Conservation (phyloP, 176 grass and related monocot genomes). For the Lolium rigidum region DNA sequence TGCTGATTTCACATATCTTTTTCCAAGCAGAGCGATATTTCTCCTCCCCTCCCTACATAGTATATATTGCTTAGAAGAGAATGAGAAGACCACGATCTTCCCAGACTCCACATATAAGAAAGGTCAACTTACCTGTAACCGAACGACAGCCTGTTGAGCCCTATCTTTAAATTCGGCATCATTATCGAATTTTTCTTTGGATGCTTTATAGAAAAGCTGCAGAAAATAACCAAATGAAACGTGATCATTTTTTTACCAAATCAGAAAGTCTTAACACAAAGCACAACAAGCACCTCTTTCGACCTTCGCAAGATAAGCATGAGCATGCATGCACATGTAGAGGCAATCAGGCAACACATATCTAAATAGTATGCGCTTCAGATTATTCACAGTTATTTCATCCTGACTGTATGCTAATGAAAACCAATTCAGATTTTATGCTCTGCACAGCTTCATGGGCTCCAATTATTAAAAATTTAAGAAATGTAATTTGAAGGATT, state of each 20-base stretch:
- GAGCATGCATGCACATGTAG: not conserved
- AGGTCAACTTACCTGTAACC: constrained; percentile 59
- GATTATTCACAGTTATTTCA: not conserved
- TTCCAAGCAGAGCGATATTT: constrained; percentile 86
- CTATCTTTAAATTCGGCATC: constrained; percentile 76
- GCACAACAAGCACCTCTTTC: not conserved
- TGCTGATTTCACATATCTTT: constrained; percentile 95
- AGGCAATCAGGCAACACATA: not conserved
- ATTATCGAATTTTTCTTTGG: constrained; percentile 84
- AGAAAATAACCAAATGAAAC: constrained; percentile 25
- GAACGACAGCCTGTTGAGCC: constrained; percentile 92
- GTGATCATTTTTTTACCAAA: not conserved
- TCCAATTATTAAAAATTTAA: not conserved
- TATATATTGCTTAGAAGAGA: constrained; percentile 39
- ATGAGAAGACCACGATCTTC: constrained; percentile 16
- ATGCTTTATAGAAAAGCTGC: constrained; percentile 87
- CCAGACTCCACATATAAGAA: constrained; percentile 38
- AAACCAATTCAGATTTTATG: not conserved
- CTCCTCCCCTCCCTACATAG: constrained; percentile 74
- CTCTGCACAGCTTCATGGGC: too few species aligned
- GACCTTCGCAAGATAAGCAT: not conserved
- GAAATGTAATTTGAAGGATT: not conserved
- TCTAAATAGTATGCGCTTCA: not conserved
- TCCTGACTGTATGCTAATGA: not conserved
- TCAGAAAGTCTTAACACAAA: constrained; percentile 16